Base-by-base conservation (phyloP, 257 asterid species). In the Lycium ferocissimum region DNA sequence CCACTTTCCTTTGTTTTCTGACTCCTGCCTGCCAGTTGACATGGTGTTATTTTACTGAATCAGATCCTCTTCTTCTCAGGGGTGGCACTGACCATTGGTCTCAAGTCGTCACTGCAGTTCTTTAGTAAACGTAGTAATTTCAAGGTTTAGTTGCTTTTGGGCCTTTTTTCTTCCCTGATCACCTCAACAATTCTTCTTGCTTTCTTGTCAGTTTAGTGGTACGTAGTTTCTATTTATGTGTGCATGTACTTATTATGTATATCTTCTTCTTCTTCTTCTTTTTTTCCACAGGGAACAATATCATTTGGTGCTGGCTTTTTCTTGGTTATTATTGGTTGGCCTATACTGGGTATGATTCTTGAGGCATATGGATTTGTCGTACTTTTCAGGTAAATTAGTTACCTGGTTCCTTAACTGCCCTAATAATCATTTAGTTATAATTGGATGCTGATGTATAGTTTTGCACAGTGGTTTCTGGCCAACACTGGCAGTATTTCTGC, bases 391-490 rank as follows among this genome's bases (percentile, higher is more conserved):
- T 95, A 84, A 59, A 73, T 35, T 20, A 20, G 56, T 6, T 9
- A 82, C 18, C 35, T 56, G 37, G 56, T 71, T 84, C 53, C 57
- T 38, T 51, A 67, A 7, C 38, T 71, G 20, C 9, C 35, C 47
- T 40, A 12, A 69, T 20, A 54, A 86, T 59, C n/a, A 82, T 40
- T 88, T 58, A 72, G 54, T 20, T 61, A 82, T 65, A 62, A 14
- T 65, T 69, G 65, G 81, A 69, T 87, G 54, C 84, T 83, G 49
- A 85, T 83, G 65, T 49, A 84, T 75, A 79, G 35, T 54, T 73
- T 59, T 79, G 33, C 89, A 92, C 98, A 96, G 99, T 91, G 99
- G 99, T 38, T 96, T 96, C 91, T 96, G 98, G 99, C 99, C 99
- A 9, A 95, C 98, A 62, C 89, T 95, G 87, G 91, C 97, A 84